These are phyloP conservation scores for Apostasia ramifera DNA, from an alignment of 106 monocot genomes.

Conservation along the genomic window DNA sequence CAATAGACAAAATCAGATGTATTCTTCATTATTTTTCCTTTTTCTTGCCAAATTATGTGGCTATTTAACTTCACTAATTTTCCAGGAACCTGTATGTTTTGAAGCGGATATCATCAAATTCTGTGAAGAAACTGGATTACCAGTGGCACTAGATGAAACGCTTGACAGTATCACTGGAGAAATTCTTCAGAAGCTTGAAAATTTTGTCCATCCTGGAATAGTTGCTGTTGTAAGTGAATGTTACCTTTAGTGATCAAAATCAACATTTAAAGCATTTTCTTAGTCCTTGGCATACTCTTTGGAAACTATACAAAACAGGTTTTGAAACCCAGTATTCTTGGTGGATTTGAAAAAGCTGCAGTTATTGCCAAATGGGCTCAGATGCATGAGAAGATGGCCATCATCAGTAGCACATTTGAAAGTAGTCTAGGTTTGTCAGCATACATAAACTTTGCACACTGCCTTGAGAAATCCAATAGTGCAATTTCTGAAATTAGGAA, in stretches of 20 bases:
- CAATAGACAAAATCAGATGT: not conserved
- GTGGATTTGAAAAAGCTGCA: slow-evolving; percentile 79
- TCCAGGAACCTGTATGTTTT: slow-evolving; percentile 82
- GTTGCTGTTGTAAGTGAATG: slow-evolving; percentile 75
- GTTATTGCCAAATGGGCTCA: slow-evolving; percentile 85
- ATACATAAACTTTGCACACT: slow-evolving; percentile 64
- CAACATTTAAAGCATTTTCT: not conserved
- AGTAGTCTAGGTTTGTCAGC: slow-evolving; percentile 66
- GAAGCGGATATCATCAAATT: slow-evolving; percentile 81
- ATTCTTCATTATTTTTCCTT: not conserved
- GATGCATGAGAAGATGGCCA: slow-evolving; percentile 60
- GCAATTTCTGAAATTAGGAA: slow-evolving; percentile 30
- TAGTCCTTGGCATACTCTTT: slow-evolving; percentile 7
- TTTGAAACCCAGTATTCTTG: slow-evolving; percentile 83
- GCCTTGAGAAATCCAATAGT: slow-evolving; percentile 43
- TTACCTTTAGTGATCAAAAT: slow-evolving; percentile 3
- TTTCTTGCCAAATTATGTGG: not conserved
- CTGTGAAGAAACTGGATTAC: slow-evolving; percentile 75
- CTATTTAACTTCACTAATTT: slow-evolving; percentile 15
- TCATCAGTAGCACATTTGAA: slow-evolving; percentile 91
- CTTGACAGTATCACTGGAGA: slow-evolving; percentile 56
- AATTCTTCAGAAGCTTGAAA: slow-evolving; percentile 30
- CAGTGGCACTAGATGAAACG: slow-evolving; percentile 88
- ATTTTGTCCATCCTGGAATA: slow-evolving; percentile 70
- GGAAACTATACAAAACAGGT: slow-evolving; percentile 39